Evolutionary conservation across 495 filamentous ascomycete species (phyloP), one percentile per base, ranked within the genome.

Genomic region (Articulospora tetracladia): DNA sequence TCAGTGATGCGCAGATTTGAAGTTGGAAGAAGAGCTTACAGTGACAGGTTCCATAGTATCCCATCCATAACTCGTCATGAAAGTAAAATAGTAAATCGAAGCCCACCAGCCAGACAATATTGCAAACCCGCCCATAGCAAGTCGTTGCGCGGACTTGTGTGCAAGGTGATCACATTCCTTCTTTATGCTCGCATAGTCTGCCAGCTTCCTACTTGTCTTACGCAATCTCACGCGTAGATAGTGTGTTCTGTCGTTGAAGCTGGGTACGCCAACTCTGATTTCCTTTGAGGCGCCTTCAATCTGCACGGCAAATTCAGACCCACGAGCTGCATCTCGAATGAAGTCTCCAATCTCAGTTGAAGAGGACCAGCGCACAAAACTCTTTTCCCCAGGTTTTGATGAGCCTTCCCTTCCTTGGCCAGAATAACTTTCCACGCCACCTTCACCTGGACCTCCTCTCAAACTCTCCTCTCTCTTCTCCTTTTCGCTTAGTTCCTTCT

Each of bases 321-420:
- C 88, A 0, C 91, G 79, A 3, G 92, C 88, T 0, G 93, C 93
- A 66, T 97, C 93, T 3, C 91, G 89, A 61, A 98, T 91, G 72
- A 98, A 98, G 73, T 97, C 93, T 11, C 93, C 93, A 26, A 98
- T 86, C 65, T 97, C 93, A 11, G 93, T 97, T 17, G 85, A 86
- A 39, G 84, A 82, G 20, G 88, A 92, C 93, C 93, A 98, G n/a
- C 92, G 88, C 0, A 96, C 90, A 74, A 92, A 93, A 23, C 81
- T 77, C 63, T 71, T 68, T 6, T 76, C 70, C 1, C 66, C 61
- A 19, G n/a, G n/a, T 3, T 57, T 1, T 19, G 27, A 34, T 60
- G 60, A 51, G 59, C 66, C 57, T 27, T 85, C 81, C 53, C 77
- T 78, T n/a, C 84, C 84, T 2, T 82, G 72, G 0, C 84, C 83